Conservation (phyloP, 495 filamentous ascomycete species). For the Aspergillus nidulans region DNA sequence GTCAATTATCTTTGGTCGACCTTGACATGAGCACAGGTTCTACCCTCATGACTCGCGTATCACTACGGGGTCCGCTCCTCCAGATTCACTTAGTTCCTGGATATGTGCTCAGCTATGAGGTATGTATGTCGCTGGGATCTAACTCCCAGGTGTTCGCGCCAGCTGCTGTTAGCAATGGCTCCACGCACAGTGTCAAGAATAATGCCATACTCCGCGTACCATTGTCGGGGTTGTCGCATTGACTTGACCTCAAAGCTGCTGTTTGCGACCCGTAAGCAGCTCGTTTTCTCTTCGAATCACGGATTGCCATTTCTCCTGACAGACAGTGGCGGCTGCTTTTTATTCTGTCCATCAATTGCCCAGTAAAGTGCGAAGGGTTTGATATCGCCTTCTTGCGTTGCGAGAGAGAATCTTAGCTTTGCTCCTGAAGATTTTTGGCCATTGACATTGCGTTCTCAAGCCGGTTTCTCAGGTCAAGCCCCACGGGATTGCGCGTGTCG, state of each 20-base stretch:
- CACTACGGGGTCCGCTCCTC: background rate
- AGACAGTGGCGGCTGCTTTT: conserved; percentile 8
- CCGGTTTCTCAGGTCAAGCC: background rate
- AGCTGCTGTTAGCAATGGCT: background rate
- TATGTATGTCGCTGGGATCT: background rate
- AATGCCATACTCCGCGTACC: background rate
- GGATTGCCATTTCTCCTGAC: background rate
- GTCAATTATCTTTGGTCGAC: background rate
- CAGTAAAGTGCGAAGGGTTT: conserved; percentile 8
- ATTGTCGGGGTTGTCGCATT: background rate
- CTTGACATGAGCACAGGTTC: background rate
- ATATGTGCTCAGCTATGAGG: background rate
- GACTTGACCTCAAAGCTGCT: background rate
- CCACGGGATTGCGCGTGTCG: background rate
- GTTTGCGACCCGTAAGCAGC: background rate
- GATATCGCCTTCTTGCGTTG: background rate
- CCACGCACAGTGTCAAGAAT: background rate
- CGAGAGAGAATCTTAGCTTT: background rate
- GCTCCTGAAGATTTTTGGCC: background rate
- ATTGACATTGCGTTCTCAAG: background rate
- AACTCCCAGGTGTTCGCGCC: background rate
- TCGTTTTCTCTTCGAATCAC: background rate
- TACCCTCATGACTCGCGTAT: background rate
- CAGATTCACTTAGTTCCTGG: background rate
- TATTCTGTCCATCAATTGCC: conserved; percentile 7